A percentile compares a stretch with the other conserved stretches of the same genome.
These are phyloP conservation scores for Ascodesmis nigricans DNA, from an alignment of 495 filamentous ascomycete species.

Conservation along the genomic window DNA sequence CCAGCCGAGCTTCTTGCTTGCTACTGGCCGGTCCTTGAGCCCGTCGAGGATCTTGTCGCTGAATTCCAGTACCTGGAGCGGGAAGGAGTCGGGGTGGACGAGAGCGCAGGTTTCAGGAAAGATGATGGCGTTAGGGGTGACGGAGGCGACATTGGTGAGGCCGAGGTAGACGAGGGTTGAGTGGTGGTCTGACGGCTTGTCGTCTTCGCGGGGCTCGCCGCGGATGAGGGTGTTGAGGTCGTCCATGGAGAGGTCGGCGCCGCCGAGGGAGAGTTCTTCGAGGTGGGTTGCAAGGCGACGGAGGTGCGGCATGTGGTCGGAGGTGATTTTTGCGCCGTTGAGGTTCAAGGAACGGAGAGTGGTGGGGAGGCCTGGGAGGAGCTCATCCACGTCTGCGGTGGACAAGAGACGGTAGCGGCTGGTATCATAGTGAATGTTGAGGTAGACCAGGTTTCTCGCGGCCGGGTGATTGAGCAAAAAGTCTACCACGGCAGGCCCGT, in stretches of 20 bases:
- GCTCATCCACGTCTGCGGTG: constrained; percentile 37
- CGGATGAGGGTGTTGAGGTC: constrained; percentile 39
- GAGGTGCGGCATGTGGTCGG: constrained; percentile 40
- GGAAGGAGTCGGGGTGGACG: constrained; percentile 38
- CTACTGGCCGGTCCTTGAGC: constrained; percentile 30
- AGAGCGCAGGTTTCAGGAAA: constrained; percentile 31
- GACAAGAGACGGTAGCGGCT: constrained; percentile 51
- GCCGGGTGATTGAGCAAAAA: constrained; percentile 57
- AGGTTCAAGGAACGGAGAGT: constrained; percentile 56
- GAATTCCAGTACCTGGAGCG: constrained; percentile 62
- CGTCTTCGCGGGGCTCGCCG: constrained; percentile 23
- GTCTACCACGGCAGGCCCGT: constrained; percentile 42
- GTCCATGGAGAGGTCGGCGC: constrained; percentile 37
- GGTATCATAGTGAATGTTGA: constrained; percentile 56
- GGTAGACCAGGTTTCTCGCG: constrained; percentile 40
- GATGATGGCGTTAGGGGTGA: constrained; percentile 43
- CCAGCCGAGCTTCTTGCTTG: constrained; percentile 37
- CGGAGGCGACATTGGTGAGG: constrained; percentile 35
- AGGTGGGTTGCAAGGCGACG: constrained; percentile 52
- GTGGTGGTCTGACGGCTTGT: constrained; percentile 20
- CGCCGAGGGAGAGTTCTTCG: constrained; percentile 55
- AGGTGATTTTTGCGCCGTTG: constrained; percentile 48
- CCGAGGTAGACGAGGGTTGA: constrained; percentile 55
- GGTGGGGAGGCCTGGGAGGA: constrained; percentile 45
- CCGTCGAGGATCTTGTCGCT: constrained; percentile 45